Percentiles rank a stretch among this genome's conserved stretches.
phyloP scores from a whole-genome alignment of 1,284 basidiomycete species.

The Tylopilus orsonianus region DNA sequence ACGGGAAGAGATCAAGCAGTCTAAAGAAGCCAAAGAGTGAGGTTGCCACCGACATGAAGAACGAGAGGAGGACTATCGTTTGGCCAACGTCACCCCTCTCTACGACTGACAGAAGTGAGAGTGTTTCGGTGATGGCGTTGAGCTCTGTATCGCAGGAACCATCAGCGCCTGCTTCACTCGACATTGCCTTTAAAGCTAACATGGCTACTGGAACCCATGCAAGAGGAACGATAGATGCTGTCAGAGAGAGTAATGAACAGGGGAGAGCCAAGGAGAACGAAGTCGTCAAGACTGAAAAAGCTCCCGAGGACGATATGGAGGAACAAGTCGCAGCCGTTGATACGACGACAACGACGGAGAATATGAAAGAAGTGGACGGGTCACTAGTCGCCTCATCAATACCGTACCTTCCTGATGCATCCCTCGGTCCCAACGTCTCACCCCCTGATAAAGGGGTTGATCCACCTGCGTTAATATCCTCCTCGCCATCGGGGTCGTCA shows the following conservation, averaged over 20 bases:
- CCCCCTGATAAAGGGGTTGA: conserved; percentile 11
- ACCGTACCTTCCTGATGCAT: conserved; percentile 12
- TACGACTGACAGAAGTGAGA: not conserved
- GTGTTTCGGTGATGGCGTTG: not conserved
- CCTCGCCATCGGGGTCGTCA: conserved; percentile 7
- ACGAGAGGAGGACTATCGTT: conserved; percentile 16
- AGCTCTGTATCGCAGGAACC: conserved; percentile 4
- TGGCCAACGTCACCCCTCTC: conserved; percentile 13
- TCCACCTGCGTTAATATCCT: conserved; percentile 2
- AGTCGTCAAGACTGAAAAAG: not conserved
- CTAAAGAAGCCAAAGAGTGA: not conserved
- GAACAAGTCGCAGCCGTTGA: conserved; percentile 3
- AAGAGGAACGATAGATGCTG: conserved; percentile 1
- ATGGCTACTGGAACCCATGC: conserved; percentile 16
- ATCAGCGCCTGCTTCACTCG: conserved; percentile 12
- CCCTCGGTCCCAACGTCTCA: conserved; percentile 10
- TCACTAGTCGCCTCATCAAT: conserved; percentile 2
- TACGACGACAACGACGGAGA: not conserved
- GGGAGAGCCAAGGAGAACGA: not conserved
- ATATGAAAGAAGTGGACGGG: not conserved
- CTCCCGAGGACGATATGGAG: not conserved
- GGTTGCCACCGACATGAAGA: conserved; percentile 3
- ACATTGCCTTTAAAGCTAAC: conserved; percentile 22
- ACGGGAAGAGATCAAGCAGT: conserved; percentile 22
- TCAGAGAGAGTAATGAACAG: conserved; percentile 16